phyloP scores from a whole-genome alignment of 306 rosid genomes.

The Vigna hirtella region DNA sequence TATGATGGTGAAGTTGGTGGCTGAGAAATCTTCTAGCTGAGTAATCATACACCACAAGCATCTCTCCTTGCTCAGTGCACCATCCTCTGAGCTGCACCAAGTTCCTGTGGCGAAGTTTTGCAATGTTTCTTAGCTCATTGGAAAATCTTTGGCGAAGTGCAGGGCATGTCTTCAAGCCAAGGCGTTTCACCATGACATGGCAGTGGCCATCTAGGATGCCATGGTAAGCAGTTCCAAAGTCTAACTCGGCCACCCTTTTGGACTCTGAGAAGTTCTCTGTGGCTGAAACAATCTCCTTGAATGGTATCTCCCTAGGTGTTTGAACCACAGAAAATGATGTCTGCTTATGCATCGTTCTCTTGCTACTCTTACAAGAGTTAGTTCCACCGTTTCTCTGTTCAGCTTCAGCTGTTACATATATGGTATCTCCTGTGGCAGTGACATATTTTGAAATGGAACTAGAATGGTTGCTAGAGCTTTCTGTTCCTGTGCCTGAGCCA shows the following conservation, averaged over 20 bases:
- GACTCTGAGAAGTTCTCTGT: constrained; percentile 76
- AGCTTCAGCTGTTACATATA: constrained; percentile 75
- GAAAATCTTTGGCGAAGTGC: constrained; percentile 75
- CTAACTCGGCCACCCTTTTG: constrained; percentile 79
- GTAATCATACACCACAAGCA: constrained; percentile 91
- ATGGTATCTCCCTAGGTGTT: constrained; percentile 76
- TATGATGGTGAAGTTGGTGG: constrained; percentile 63
- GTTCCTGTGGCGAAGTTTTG: constrained; percentile 79
- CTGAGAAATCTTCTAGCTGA: constrained; percentile 69
- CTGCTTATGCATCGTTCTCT: constrained; percentile 27
- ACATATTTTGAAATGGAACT: constrained; percentile 54
- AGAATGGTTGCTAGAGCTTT: constrained; percentile 39
- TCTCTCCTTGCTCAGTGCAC: constrained; percentile 94
- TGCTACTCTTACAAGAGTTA: constrained; percentile 40
- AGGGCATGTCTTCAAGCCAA: constrained; percentile 90
- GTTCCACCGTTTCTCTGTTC: constrained; percentile 51
- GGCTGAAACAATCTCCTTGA: constrained; percentile 67
- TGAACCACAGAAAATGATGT: constrained; percentile 58
- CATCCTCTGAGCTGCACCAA: constrained; percentile 88
- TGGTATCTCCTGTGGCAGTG: constrained; percentile 69
- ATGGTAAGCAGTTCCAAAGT: constrained; percentile 87
- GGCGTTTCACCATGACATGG: constrained; percentile 80
- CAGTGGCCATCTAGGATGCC: constrained; percentile 67
- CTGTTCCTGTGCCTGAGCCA: constrained; percentile 36
- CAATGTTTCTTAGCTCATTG: constrained; percentile 71